Evolutionary conservation across 805 yeast species (phyloP).

Genomic region (Teunomyces aglyptinius): DNA sequence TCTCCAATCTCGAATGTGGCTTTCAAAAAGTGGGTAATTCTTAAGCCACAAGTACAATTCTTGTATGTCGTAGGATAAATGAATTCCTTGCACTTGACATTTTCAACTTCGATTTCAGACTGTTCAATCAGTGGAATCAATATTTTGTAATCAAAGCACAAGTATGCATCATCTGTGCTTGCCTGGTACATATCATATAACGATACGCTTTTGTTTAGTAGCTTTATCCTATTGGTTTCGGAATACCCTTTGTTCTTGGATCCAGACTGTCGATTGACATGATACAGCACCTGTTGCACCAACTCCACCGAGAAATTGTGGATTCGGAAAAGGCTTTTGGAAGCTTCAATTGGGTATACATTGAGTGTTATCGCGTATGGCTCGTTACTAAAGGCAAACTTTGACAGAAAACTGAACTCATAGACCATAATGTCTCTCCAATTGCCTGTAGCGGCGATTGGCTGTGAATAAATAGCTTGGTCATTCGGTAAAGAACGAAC

Average conservation of each 20-base stretch:
- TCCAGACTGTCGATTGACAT: background rate
- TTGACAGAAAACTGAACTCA: constrained; percentile 14
- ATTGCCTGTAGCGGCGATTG: constrained; percentile 15
- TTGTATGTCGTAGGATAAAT: constrained; percentile 6
- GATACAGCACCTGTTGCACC: constrained; percentile 6
- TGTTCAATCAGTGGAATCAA: constrained; percentile 2
- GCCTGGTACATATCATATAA: background rate
- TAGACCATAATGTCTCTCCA: constrained; percentile 18
- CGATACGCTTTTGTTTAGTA: background rate
- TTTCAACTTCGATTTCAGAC: background rate
- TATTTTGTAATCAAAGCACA: background rate
- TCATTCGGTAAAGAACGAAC: background rate
- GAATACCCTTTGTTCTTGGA: background rate
- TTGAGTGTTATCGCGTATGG: constrained; percentile 8
- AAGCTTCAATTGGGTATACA: constrained; percentile 10
- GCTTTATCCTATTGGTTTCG: constrained; percentile 3
- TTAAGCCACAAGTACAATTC: constrained; percentile 8
- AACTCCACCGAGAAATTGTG: constrained; percentile 9
- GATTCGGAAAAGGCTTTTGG: background rate
- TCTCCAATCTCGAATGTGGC: constrained; percentile 12
- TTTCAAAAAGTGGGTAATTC: constrained; percentile 10
- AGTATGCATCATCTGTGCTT: background rate
- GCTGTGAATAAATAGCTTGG: background rate
- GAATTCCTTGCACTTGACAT: background rate
- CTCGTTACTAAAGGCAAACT: constrained; percentile 12